These are phyloP conservation scores for Tardiomyces blankii DNA, from an alignment of 1,139 yeast genomes.

Conservation along the genomic window DNA sequence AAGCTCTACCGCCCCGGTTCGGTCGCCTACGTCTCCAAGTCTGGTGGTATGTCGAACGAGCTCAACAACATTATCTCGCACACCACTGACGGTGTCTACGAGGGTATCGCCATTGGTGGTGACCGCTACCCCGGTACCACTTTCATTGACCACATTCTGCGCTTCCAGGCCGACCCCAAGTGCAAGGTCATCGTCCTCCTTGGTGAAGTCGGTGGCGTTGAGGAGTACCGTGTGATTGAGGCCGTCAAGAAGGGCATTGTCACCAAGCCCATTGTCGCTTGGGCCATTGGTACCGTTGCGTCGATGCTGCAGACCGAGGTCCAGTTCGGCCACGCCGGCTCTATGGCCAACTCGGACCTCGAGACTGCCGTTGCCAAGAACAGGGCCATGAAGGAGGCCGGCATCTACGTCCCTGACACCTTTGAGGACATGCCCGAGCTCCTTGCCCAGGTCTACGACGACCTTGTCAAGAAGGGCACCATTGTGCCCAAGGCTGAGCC, in stretches of 20 bases:
- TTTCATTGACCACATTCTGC: slow-evolving; percentile 35
- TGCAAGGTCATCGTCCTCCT: slow-evolving; percentile 34
- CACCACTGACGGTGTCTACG: slow-evolving; percentile 37
- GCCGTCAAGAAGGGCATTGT: slow-evolving; percentile 34
- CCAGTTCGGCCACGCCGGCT: slow-evolving; percentile 39
- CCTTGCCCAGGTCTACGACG: slow-evolving; percentile 28
- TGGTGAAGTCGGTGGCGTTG: slow-evolving; percentile 40
- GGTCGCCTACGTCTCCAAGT: slow-evolving; percentile 38
- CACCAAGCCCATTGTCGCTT: slow-evolving; percentile 37
- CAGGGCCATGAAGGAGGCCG: slow-evolving; percentile 36
- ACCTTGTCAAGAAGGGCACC: slow-evolving; percentile 27
- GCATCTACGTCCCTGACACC: slow-evolving; percentile 34
- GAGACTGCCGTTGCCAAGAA: slow-evolving; percentile 36
- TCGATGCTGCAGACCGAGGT: slow-evolving; percentile 39
- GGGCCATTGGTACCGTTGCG: slow-evolving; percentile 40
- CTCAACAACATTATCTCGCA: slow-evolving; percentile 36
- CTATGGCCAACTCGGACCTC: slow-evolving; percentile 36
- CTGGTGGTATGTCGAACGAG: slow-evolving; percentile 40
- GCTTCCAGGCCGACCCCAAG: slow-evolving; percentile 35
- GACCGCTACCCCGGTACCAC: slow-evolving; percentile 40
- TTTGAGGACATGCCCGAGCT: slow-evolving; percentile 36
- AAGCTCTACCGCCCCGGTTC: slow-evolving; percentile 38
- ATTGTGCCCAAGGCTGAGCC: slow-evolving; percentile 32
- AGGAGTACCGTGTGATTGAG: slow-evolving; percentile 37
- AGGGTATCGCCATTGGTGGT: slow-evolving; percentile 38